Percentiles rank a stretch among this genome's conserved stretches.
These are phyloP conservation scores for Suhomyces taliae DNA, from an alignment of 1,139 yeast genomes.

Conservation along the genomic window DNA sequence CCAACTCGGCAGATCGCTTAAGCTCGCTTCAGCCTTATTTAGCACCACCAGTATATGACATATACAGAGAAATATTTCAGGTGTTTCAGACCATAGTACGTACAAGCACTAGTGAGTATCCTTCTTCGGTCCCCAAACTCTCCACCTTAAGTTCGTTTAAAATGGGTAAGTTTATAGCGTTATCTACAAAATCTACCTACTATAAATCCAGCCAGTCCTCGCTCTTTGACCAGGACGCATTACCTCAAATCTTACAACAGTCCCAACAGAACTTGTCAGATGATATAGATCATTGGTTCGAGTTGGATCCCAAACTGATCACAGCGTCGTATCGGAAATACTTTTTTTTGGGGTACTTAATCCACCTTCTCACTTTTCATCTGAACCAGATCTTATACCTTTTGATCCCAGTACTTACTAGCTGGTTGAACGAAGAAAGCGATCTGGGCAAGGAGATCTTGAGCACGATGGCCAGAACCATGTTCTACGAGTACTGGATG, in stretches of 20 bases:
- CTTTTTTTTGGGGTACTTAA: conserved; percentile 35
- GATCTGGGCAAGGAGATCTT: conserved; percentile 6
- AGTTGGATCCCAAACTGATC: conserved; percentile 29
- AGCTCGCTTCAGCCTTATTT: conserved; percentile 25
- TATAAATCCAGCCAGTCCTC: conserved; percentile 32
- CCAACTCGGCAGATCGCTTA: conserved; percentile 27
- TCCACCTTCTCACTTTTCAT: conserved; percentile 35
- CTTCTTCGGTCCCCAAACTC: conserved; percentile 17
- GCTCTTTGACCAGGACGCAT: conserved; percentile 33
- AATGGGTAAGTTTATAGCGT: conserved; percentile 35
- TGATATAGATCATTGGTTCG: conserved; percentile 43
- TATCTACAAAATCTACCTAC: conserved; percentile 37
- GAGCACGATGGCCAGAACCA: conserved; percentile 12
- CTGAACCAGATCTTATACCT: conserved; percentile 32
- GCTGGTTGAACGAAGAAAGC: conserved; percentile 36
- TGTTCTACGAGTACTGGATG: conserved; percentile 33
- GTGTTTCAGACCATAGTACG: conserved; percentile 28
- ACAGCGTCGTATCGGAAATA: conserved; percentile 22
- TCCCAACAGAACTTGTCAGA: conserved; percentile 26
- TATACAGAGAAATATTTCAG: conserved; percentile 32
- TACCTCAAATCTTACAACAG: conserved; percentile 23
- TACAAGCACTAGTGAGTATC: conserved; percentile 12
- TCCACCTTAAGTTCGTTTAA: conserved; percentile 30
- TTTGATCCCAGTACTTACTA: conserved; percentile 36
- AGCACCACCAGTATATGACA: conserved; percentile 26